Evolutionary conservation across 352 stramenopile species (phyloP).

Genomic region (Phytophthora pistaciae): DNA sequence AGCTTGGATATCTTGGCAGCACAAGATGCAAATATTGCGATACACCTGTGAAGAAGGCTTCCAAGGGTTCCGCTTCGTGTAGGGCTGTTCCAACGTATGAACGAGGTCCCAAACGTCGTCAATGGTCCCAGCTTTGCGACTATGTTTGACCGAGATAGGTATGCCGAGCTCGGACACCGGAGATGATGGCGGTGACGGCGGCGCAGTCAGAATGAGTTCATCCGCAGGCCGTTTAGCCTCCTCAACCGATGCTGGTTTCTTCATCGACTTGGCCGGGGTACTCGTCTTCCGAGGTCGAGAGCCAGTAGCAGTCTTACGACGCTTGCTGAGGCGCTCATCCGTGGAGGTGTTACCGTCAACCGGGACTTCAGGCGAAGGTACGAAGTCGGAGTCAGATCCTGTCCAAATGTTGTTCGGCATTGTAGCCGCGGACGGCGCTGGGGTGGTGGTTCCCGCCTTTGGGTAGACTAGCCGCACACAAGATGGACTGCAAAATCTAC

Average conservation of each 20-base stretch:
- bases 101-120: constrained; percentile 11
- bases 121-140: background rate
- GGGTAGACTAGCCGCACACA: background rate
- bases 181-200: background rate
- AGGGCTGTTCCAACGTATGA: constrained; percentile 6
- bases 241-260: background rate
- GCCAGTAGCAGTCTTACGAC: background rate
- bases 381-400: too few relatives aligned
- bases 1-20: background rate
- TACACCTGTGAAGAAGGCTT: background rate
- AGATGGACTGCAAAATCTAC: background rate
- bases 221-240: background rate
- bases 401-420: background rate
- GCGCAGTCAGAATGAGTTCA: background rate
- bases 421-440: background rate
- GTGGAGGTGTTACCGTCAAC: too few relatives aligned
- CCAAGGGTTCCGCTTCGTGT: constrained; percentile 9
- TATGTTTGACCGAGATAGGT: background rate
- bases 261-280: background rate
- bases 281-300: background rate
- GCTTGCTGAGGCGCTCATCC: background rate
- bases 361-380: background rate
- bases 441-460: background rate
- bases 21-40: constrained; percentile 8
- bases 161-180: constrained; percentile 1